These are phyloP conservation scores for Avena sativa DNA, from an alignment of 176 grass and related monocot genomes.

Conservation along the genomic window DNA sequence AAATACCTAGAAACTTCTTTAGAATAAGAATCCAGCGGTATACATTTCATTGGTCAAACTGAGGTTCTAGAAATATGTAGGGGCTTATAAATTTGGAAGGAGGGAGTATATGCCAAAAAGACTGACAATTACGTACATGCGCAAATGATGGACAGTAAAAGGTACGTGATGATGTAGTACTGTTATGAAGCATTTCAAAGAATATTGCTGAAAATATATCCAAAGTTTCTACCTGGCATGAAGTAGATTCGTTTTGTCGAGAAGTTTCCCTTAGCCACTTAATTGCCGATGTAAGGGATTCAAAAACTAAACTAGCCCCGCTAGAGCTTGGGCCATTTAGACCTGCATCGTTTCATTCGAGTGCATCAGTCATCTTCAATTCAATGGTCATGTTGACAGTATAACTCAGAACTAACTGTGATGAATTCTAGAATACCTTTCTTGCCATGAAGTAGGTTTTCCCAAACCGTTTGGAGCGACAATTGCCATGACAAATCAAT, in stretches of 20 bases:
- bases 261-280: constrained; percentile 83
- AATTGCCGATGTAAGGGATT: constrained; percentile 78
- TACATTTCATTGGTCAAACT: not conserved
- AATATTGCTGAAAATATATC: constrained; percentile 22
- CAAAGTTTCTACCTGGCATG: constrained; percentile 65
- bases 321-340: constrained; percentile 45
- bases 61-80: not conserved
- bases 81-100: not conserved
- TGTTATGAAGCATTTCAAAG: constrained; percentile 26
- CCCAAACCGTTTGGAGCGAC: constrained; percentile 82
- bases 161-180: constrained; percentile 1
- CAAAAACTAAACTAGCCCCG: constrained; percentile 65
- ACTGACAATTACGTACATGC: constrained; percentile 13
- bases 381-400: constrained; percentile 32
- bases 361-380: constrained; percentile 43
- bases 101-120: not conserved
- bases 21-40: too few relatives aligned
- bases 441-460: constrained; percentile 55
- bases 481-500: constrained; percentile 93
- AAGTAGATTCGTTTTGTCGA: constrained; percentile 59
- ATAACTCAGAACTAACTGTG: constrained; percentile 6
- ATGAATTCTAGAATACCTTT: constrained; percentile 61
- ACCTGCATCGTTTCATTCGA: constrained; percentile 48
- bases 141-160: constrained; percentile 11
- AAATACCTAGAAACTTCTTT: too few relatives aligned